Evolutionary conservation across 1,284 basidiomycete genomes (phyloP).

Genomic region (Schizophyllum amplum): DNA sequence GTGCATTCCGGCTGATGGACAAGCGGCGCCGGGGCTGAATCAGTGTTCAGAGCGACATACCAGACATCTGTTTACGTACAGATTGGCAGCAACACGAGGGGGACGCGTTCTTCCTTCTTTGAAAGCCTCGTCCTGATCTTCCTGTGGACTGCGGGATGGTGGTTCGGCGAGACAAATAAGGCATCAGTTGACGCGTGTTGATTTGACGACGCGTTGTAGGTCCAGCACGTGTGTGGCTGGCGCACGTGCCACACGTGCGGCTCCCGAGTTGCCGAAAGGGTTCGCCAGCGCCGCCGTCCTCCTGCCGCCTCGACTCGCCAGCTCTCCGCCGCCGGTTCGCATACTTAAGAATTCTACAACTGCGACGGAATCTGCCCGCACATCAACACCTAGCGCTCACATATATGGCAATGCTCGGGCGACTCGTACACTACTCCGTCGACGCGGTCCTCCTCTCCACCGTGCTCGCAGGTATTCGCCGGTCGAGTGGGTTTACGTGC

Average conservation of each 20-base stretch:
- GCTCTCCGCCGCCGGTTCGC: neutral
- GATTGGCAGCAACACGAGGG: neutral
- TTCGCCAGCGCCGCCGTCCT: neutral
- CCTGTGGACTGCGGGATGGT: neutral
- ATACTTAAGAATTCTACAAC: neutral
- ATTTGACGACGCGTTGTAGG: neutral
- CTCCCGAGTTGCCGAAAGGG: neutral
- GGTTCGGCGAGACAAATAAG: neutral
- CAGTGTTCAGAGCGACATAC: neutral
- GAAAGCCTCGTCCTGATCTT: neutral
- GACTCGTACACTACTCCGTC: slow-evolving; percentile 75
- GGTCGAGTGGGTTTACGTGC: slow-evolving; percentile 84
- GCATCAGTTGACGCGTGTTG: neutral
- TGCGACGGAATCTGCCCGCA: neutral
- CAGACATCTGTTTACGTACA: no score
- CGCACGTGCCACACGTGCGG: no score
- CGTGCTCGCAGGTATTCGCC: slow-evolving; percentile 85
- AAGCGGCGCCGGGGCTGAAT: no score
- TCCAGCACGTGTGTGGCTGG: neutral
- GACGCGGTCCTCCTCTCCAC: slow-evolving; percentile 87
- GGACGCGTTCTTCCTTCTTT: neutral
- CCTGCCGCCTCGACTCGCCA: neutral
- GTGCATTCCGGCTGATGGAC: no score
- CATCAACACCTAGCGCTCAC: neutral
- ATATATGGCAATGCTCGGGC: slow-evolving; percentile 64